Evolutionary conservation across 768 basidiomycete genomes (phyloP).

Genomic region (Tulasnella sp.): DNA sequence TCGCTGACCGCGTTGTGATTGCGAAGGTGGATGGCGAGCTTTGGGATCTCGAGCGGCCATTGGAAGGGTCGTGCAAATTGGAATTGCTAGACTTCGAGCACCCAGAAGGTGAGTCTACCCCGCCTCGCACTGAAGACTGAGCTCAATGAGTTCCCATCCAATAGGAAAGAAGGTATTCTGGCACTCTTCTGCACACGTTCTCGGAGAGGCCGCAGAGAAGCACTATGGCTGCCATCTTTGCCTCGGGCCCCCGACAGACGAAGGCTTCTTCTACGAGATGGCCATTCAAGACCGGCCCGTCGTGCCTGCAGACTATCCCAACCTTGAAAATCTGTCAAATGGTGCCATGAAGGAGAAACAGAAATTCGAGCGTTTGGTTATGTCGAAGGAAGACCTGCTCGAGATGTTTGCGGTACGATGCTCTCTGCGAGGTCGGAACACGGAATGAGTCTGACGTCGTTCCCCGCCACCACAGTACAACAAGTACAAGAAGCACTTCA

Average conservation of each 20-base stretch:
- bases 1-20: constrained; percentile 87
- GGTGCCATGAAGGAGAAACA: constrained; percentile 92
- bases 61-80: constrained; percentile 79
- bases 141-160: constrained; percentile 41
- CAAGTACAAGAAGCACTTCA: constrained; percentile 95
- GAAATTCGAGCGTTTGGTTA: constrained; percentile 89
- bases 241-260: constrained; percentile 93
- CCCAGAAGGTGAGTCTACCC: constrained; percentile 58
- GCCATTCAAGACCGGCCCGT: constrained; percentile 78
- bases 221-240: constrained; percentile 97
- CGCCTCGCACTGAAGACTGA: background rate
- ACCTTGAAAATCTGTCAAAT: constrained; percentile 85
- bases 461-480: constrained; percentile 66
- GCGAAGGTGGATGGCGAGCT: constrained; percentile 86
- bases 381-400: constrained; percentile 90
- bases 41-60: constrained; percentile 93
- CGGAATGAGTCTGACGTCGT: constrained; percentile 21
- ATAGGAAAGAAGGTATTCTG: constrained; percentile 90
- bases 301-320: constrained; percentile 75
- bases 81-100: constrained; percentile 90
- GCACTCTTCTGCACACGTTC: constrained; percentile 98
- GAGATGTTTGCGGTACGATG: constrained; percentile 87
- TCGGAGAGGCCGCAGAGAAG: constrained; percentile 93
- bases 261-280: constrained; percentile 99
- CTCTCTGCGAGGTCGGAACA: background rate